phyloP scores from a whole-genome alignment of 2,329 filamentous ascomycete species.

The Sclerotinia trifoliorum region DNA sequence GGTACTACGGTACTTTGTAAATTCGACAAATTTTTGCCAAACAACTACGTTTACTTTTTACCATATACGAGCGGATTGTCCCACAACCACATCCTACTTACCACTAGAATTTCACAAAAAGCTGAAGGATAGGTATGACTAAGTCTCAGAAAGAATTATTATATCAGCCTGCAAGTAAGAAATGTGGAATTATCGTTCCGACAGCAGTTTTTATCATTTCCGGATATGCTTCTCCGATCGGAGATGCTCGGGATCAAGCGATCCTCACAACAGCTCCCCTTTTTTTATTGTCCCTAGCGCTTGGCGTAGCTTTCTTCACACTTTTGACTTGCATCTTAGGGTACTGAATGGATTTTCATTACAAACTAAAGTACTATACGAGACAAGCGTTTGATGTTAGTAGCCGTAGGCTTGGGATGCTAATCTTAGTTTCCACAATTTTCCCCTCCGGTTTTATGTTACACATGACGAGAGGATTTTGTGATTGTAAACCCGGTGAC shows the following conservation, averaged over 20 bases:
- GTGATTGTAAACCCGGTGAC: background rate
- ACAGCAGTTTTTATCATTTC: background rate
- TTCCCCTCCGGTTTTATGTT: too few relatives aligned
- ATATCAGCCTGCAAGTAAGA: background rate
- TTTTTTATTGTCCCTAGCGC: background rate
- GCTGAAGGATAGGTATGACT: background rate
- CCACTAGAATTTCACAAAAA: background rate
- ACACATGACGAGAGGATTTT: background rate
- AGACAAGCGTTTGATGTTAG: too few relatives aligned
- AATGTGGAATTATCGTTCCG: background rate
- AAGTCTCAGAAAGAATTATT: background rate
- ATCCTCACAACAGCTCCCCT: background rate
- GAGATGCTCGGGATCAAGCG: slow-evolving; percentile 6
- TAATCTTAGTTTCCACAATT: background rate
- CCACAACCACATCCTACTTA: background rate
- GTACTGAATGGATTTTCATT: background rate
- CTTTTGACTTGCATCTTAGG: background rate
- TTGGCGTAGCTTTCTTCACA: background rate
- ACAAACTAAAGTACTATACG: background rate
- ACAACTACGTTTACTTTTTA: background rate
- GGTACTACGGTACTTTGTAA: background rate
- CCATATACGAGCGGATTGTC: background rate
- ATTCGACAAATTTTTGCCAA: background rate
- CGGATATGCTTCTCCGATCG: background rate
- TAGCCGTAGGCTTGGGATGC: too few relatives aligned